phyloP scores from a whole-genome alignment of 768 basidiomycete species.

The Hemileccinum impolitum region DNA sequence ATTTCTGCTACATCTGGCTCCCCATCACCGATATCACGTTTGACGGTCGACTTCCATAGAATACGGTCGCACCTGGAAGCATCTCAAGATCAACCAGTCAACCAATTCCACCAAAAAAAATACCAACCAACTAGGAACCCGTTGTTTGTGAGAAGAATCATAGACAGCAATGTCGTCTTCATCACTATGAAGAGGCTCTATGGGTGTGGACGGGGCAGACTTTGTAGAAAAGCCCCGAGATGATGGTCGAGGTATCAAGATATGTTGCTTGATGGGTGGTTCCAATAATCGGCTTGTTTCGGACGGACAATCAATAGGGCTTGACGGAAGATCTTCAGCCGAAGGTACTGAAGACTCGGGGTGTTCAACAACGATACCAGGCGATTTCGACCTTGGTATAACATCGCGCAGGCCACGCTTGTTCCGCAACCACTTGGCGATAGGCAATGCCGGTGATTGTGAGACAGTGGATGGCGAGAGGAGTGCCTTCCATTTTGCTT shows the following conservation, averaged over 20 bases:
- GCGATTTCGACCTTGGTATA: conserved; percentile 16
- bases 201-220: conserved; percentile 27
- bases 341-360: conserved; percentile 25
- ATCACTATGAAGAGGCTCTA: conserved; percentile 36
- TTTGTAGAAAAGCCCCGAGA: conserved; percentile 30
- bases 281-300: conserved; percentile 15
- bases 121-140: conserved; percentile 80
- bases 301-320: conserved; percentile 15
- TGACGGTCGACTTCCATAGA: conserved; percentile 72
- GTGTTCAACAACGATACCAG: conserved; percentile 24
- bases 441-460: conserved; percentile 25
- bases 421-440: conserved; percentile 31
- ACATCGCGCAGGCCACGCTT: conserved; percentile 18
- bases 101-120: background rate
- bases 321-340: conserved; percentile 22
- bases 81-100: conserved; percentile 3
- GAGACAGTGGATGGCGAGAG: conserved; percentile 35
- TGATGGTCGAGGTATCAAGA: conserved; percentile 23
- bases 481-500: conserved; percentile 51
- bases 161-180: conserved; percentile 63
- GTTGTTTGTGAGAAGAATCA: conserved; percentile 76
- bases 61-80: conserved; percentile 77
- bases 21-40: conserved; percentile 42
- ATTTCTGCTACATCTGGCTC: conserved; percentile 33
- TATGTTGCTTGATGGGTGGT: conserved; percentile 17